Evolutionary conservation across 192 early-diverging fungal genomes (phyloP).

Genomic region (Coemansia sp.): DNA sequence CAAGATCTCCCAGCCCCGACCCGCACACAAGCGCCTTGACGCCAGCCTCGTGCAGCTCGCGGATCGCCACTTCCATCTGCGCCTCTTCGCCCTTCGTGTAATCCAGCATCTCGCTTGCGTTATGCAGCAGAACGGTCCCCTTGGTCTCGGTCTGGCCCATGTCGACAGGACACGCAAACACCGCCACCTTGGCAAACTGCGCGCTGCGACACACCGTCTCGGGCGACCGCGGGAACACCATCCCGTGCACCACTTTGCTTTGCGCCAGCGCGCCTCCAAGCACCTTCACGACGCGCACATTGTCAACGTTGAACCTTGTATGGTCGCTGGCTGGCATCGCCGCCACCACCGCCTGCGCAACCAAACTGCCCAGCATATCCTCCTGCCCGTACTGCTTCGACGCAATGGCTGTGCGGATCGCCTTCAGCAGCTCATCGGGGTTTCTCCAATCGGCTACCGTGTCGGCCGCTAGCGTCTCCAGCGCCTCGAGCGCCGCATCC

Average conservation of each 20-base stretch:
- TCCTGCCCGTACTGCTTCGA: slow-evolving; percentile 97
- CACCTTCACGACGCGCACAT: slow-evolving; percentile 95
- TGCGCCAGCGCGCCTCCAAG: slow-evolving; percentile 89
- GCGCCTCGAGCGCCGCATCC: slow-evolving; percentile 76
- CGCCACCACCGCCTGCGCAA: slow-evolving; percentile 78
- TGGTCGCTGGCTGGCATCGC: slow-evolving; percentile 86
- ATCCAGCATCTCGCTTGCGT: slow-evolving; percentile 93
- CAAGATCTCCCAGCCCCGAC: slow-evolving; percentile 85
- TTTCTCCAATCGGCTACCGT: slow-evolving; percentile 53
- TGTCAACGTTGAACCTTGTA: slow-evolving; percentile 91
- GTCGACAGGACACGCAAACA: slow-evolving; percentile 93
- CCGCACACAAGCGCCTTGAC: slow-evolving; percentile 93
- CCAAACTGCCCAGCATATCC: slow-evolving; percentile 75
- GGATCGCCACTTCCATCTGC: slow-evolving; percentile 81
- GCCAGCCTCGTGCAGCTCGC: slow-evolving; percentile 86
- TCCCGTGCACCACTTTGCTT: slow-evolving; percentile 86
- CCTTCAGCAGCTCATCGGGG: slow-evolving; percentile 68
- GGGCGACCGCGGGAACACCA: slow-evolving; percentile 94
- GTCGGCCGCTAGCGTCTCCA: slow-evolving; percentile 74
- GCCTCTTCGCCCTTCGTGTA: slow-evolving; percentile 95
- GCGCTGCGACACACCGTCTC: slow-evolving; percentile 72
- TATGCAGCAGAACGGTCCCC: slow-evolving; percentile 97
- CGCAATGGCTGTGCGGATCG: slow-evolving; percentile 75
- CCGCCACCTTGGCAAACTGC: slow-evolving; percentile 87
- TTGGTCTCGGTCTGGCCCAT: slow-evolving; percentile 96